Evolutionary conservation across 2,329 filamentous ascomycete genomes (phyloP), one percentile per base, ranked within the genome.

Genomic region (Calonectria henricotiae): DNA sequence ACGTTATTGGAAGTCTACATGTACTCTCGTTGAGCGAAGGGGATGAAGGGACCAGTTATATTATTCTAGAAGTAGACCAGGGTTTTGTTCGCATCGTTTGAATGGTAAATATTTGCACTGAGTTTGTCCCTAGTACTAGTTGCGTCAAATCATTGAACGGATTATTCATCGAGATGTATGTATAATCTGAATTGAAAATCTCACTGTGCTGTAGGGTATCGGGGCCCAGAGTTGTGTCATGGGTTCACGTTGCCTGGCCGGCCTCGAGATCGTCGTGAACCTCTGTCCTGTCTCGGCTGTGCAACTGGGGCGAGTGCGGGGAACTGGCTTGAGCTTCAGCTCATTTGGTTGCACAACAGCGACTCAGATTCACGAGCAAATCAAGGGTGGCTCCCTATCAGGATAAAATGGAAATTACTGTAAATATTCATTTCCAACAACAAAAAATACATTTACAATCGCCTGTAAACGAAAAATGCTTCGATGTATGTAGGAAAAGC

Each of bases 41-140:
- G 51, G 67, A 37, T 44, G 74, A 70, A 73, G 70, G 66, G 67
- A 44, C 65, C 63, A 51, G 62, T 66, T 72, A 71, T 49, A 70
- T 77, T 68, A 68, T 75, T 76, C 68, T 76, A 74, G 72, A 77
- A 71, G 74, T 77, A 77, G 75, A 74, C 69, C 67, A 43, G 62
- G 65, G 66, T 69, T 68, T 68, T 61, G 58, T 58, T 62, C 44
- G 32, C 46, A 46, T 51, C 66, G 62, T 43, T 60, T 60, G 66
- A 60, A 60, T 60, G 49, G 20, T 17, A 58, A 23, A 39, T 61
- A 55, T n/a, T 73, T 54, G 32, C 55, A 44, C 63, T 5, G 20
- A 41, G 15, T 30, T 55, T 54, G 43, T 12, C 15, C 23, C 35
- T 32, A n/a, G 25, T 37, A 30, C 30, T 35, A 37, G 30, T 15